These are phyloP conservation scores for Jamesozyma lodderae DNA, from an alignment of 805 yeast species.

Conservation along the genomic window DNA sequence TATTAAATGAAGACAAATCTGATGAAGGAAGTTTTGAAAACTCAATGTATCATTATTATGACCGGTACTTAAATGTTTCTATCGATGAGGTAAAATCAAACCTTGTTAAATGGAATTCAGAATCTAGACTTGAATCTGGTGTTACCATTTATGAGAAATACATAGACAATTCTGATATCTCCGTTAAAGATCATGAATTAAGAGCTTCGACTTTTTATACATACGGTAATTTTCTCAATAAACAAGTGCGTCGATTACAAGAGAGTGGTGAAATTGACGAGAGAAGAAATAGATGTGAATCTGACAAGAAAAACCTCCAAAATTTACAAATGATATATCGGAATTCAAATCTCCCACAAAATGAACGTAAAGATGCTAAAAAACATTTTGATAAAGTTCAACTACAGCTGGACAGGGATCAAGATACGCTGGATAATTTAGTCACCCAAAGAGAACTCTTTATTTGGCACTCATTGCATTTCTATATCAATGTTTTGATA, in stretches of 20 bases:
- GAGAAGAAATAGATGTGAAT: slow-evolving; percentile 33
- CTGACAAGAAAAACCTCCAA: slow-evolving; percentile 39
- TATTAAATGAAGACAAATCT: slow-evolving; percentile 8
- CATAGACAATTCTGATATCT: slow-evolving; percentile 33
- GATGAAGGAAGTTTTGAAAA: slow-evolving; percentile 4
- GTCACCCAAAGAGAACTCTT: slow-evolving; percentile 34
- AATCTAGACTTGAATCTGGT: slow-evolving; percentile 61
- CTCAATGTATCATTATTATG: background rate
- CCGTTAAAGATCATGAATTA: slow-evolving; percentile 18
- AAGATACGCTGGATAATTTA: slow-evolving; percentile 36
- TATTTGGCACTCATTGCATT: slow-evolving; percentile 45
- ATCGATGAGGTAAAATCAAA: slow-evolving; percentile 29
- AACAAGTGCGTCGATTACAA: slow-evolving; percentile 42
- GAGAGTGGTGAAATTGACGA: slow-evolving; percentile 38
- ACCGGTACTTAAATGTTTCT: slow-evolving; percentile 9
- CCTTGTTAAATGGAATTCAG: slow-evolving; percentile 61
- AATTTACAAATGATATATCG: slow-evolving; percentile 40
- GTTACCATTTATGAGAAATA: slow-evolving; percentile 47
- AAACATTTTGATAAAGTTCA: slow-evolving; percentile 43
- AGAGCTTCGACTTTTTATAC: slow-evolving; percentile 44
- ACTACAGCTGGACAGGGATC: slow-evolving; percentile 42
- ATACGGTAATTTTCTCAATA: slow-evolving; percentile 67
- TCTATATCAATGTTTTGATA: slow-evolving; percentile 48
- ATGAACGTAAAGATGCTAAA: slow-evolving; percentile 45
- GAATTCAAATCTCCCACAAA: slow-evolving; percentile 32